Evolutionary conservation across 768 basidiomycete genomes (phyloP), one percentile per base, ranked within the genome.

Genomic region (Suillus discolor): DNA sequence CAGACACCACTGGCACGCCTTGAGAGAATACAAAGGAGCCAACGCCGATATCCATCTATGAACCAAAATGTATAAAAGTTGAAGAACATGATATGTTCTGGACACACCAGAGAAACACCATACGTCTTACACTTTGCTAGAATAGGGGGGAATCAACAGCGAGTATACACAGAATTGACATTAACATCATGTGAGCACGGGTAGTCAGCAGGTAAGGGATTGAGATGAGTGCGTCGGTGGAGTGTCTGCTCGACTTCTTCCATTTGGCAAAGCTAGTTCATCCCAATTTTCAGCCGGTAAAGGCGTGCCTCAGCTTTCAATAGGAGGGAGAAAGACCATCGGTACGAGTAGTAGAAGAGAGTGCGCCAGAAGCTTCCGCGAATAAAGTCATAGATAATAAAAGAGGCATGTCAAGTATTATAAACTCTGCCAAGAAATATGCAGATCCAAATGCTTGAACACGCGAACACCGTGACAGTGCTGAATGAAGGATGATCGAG

Each of bases 1-100:
- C 90, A n/a, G 95, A 95, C 6, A 96, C 89, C 49, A 99, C n/a
- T n/a, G n/a, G n/a, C n/a, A n/a, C 76, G 31, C 97, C 97, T 73
- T 96, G 92, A 0, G 96, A 96, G 75, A 97, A 99, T 13, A 99
- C 93, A 69, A 99, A 99, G 1, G 96, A 95, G 13, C 97, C 97
- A 2, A 98, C 97, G 13, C 97, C 97, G 16, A 96, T 78, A 73
- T 99, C 97, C 97, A 99, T 99, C 97, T 99, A 67, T 63, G 11
- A 49, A 59, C 49, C 12, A 59, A 53, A 12, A 23, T 41, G 41
- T 51, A 2, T 66, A 18, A 57, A 20, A 39, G 7, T 47, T 57
- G 28, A 36, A 59, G 16, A 55, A 12, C 51, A 18, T 13, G 36
- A 16, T 23, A 18, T 42, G 42, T 45, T 16, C 38, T 25, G 63